These are phyloP conservation scores for Coemansia sp. DNA, from an alignment of 192 early-diverging fungal species.

Conservation along the genomic window DNA sequence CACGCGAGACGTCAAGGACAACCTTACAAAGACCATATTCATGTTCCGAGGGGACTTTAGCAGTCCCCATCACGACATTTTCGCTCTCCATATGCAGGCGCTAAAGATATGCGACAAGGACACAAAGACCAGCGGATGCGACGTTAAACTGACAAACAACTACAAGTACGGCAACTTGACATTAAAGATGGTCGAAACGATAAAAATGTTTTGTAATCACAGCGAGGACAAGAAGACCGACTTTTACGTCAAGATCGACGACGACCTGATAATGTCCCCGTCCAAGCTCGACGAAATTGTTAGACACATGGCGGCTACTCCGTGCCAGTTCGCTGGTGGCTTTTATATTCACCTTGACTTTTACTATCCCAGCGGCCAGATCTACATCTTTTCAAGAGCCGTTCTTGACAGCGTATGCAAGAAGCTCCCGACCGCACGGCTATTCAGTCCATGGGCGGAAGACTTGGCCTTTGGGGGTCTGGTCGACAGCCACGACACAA, in stretches of 20 bases:
- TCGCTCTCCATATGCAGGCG: background rate
- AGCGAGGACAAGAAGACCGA: too few species aligned
- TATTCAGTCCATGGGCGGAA: background rate
- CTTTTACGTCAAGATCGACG: too few species aligned
- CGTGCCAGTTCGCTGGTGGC: too few species aligned
- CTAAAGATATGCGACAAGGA: background rate
- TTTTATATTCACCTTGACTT: too few species aligned
- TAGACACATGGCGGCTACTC: too few species aligned
- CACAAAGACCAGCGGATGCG: background rate
- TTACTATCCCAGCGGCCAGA: too few species aligned
- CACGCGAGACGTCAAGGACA: too few species aligned
- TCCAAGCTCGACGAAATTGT: too few species aligned
- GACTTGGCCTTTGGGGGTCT: background rate
- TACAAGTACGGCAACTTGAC: slow-evolving; percentile 2
- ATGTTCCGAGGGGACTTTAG: slow-evolving; percentile 6
- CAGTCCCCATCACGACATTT: background rate
- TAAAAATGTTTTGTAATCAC: background rate
- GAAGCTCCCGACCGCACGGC: too few species aligned
- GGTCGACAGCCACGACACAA: background rate
- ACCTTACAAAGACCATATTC: background rate
- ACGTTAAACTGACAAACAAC: background rate
- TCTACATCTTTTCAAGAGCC: too few species aligned
- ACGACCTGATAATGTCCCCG: too few species aligned
- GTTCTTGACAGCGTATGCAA: background rate
- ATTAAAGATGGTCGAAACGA: background rate